Evolutionary conservation across 1,139 yeast genomes (phyloP).

Genomic region (Geotrichum candidum): DNA sequence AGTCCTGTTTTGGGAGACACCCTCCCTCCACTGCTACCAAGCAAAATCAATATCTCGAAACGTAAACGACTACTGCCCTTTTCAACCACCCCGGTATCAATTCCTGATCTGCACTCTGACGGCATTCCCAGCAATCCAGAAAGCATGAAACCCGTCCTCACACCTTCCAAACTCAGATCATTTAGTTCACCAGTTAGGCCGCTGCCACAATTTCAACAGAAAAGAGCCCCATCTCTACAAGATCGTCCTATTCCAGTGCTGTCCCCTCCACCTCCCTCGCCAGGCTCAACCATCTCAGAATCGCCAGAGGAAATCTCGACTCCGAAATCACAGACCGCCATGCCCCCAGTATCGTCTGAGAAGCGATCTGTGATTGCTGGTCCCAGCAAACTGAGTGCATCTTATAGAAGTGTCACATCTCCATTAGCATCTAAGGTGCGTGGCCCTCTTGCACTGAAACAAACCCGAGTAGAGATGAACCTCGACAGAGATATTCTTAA

Average conservation of each 20-base stretch:
- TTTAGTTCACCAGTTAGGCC: constrained; percentile 24
- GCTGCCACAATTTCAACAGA: constrained; percentile 10
- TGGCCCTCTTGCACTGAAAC: constrained; percentile 8
- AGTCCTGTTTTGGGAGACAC: constrained; percentile 21
- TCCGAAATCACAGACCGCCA: neutral
- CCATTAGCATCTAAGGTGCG: constrained; percentile 15
- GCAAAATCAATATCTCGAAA: constrained; percentile 24
- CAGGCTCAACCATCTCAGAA: constrained; percentile 1
- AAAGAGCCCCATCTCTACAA: constrained; percentile 28
- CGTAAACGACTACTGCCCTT: constrained; percentile 26
- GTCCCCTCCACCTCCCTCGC: constrained; percentile 27
- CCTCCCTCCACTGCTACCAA: constrained; percentile 25
- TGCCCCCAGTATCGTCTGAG: neutral
- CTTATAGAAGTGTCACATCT: constrained; percentile 17
- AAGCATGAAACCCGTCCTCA: constrained; percentile 15
- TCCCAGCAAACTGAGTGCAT: neutral
- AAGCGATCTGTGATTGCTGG: neutral
- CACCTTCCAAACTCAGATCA: constrained; percentile 28
- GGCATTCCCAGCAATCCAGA: neutral
- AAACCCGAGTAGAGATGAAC: constrained; percentile 21
- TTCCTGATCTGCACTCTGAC: constrained; percentile 6
- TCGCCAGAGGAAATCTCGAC: neutral
- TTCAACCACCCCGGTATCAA: constrained; percentile 13
- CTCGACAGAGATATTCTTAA: constrained; percentile 31
- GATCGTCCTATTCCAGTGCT: constrained; percentile 31